A percentile compares a stretch with the other conserved stretches of the same genome.
These are phyloP conservation scores for Venturia nashicola DNA, from an alignment of 2,329 filamentous ascomycete genomes.

Conservation along the genomic window DNA sequence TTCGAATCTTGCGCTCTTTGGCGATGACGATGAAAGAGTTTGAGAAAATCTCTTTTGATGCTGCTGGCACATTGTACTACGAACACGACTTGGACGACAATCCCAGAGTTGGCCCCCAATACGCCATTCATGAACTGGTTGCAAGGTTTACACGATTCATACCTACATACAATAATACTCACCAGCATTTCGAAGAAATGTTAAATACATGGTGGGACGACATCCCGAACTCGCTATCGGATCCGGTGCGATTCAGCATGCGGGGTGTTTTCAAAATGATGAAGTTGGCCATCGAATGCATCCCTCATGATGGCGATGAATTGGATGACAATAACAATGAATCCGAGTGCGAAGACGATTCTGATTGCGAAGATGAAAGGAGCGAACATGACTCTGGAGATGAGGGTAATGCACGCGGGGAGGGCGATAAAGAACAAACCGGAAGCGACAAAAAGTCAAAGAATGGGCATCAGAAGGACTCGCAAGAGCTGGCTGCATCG, in stretches of 20 bases:
- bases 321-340: background rate
- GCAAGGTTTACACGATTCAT: background rate
- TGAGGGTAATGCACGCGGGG: background rate
- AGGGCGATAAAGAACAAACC: background rate
- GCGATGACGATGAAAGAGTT: background rate
- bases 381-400: background rate
- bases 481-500: background rate
- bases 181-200: background rate
- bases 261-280: background rate
- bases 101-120: background rate
- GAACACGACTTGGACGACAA: background rate
- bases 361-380: background rate
- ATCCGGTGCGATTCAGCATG: background rate
- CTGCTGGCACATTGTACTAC: background rate
- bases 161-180: background rate
- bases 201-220: background rate
- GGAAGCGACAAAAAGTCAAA: background rate
- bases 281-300: background rate
- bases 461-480: background rate
- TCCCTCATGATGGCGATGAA: background rate
- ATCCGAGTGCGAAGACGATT: background rate
- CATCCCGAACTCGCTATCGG: background rate
- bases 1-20: slow-evolving; percentile 1
- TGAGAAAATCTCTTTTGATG: background rate
- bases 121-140: background rate